Base-by-base conservation (phyloP, 2,329 filamentous ascomycete species). In the Fusarium oligoseptatum region DNA sequence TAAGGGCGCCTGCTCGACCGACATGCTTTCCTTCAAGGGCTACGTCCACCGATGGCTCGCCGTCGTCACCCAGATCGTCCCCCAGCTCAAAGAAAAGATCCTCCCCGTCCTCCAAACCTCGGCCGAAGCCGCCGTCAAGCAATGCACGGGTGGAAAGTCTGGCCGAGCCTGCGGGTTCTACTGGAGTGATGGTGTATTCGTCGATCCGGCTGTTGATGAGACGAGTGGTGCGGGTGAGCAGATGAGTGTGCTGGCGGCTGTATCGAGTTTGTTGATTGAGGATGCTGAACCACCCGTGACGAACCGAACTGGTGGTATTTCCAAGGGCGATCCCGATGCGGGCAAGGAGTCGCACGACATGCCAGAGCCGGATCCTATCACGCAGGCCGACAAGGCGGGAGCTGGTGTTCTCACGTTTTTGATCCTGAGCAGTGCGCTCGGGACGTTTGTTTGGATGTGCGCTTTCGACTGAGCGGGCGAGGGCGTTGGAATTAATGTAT, bases 21-120 rank as follows among this genome's bases (percentile, higher is more conserved):
- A 96, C 77, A 93, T 95, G 86, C 82, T 90, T 69, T 90, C 90
- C 2, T 95, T 93, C 88, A 94, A 94, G 82, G 92, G 92, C 43
- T 91, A 92, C 67, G 85, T 94, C 20, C 87, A 91, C 75, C 88
- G 91, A 45, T 93, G 92, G 90, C 84, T 94, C 75, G 86, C 89
- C 5, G 86, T 88, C 24, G 86, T 89, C 1, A 88, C 89, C 3
- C 87, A 92, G 74, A 66, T 94, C n/a, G 91, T 90, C 0, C 92
- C 93, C 0, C 87, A 87, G 55, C 91, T 89, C 1, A 82, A 82
- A 45, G 82, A 86, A 1, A 83, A 79, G 17, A 91, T 95, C 73
- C 82, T 89, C 66, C 87, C 90, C 1, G 86, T 90, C 36, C 84
- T 95, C 8, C 83, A 84, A 65, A 87, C 83, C 1, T 92, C 92